phyloP scores from a whole-genome alignment of 1,284 basidiomycete genomes.

The Microbotryomycetes sp. region DNA sequence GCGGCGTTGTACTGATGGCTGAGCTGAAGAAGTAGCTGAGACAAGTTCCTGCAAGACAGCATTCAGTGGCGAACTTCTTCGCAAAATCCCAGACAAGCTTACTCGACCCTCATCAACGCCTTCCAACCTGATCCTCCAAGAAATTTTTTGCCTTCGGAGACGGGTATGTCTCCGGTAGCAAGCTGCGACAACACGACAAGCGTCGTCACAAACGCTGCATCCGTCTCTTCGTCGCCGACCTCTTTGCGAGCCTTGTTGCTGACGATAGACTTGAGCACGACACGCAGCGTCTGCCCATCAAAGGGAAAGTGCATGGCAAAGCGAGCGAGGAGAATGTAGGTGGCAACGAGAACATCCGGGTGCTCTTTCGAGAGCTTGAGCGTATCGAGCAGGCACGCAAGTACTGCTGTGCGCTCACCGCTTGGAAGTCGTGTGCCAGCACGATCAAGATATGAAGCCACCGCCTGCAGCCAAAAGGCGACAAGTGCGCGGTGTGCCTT shows the following conservation, averaged over 20 bases:
- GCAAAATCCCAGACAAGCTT: not conserved
- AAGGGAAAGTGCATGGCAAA: conserved; percentile 59
- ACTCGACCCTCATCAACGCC: conserved; percentile 20
- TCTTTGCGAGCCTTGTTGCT: conserved; percentile 37
- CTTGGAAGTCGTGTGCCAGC: conserved; percentile 25
- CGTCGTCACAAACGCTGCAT: conserved; percentile 52
- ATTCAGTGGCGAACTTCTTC: not conserved
- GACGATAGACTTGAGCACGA: conserved; percentile 53
- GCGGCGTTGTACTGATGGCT: conserved; percentile 26
- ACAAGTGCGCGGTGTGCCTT: conserved; percentile 63
- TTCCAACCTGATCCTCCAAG: conserved; percentile 28
- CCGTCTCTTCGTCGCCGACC: conserved; percentile 42
- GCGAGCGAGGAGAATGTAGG: conserved; percentile 59
- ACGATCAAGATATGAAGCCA: conserved; percentile 69
- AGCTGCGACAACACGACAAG: conserved; percentile 48
- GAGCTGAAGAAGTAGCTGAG: conserved; percentile 23
- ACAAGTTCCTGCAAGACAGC: not conserved
- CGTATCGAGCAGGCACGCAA: conserved; percentile 39
- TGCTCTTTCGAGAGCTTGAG: conserved; percentile 18
- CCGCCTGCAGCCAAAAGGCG: conserved; percentile 72
- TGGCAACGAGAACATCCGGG: conserved; percentile 43
- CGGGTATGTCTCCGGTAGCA: conserved; percentile 19
- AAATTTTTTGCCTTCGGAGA: conserved; percentile 25
- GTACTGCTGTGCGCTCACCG: conserved; percentile 37
- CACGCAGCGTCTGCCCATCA: conserved; percentile 51